Base-by-base conservation (phyloP, 768 basidiomycete species). In the Amanita pallidorosea region DNA sequence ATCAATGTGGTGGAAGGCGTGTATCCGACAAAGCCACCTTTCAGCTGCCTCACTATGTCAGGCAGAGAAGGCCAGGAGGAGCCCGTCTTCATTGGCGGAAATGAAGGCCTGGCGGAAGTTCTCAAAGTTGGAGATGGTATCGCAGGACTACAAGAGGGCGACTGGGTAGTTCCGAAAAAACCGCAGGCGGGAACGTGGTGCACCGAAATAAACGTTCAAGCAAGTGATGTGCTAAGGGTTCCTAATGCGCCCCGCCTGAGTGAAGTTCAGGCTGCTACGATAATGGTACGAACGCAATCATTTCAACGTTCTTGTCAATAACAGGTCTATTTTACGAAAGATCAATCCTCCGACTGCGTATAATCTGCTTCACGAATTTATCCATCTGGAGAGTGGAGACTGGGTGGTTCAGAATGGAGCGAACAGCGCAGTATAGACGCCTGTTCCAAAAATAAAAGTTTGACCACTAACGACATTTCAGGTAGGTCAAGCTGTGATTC, bases 341-440 rank as follows among this genome's bases (percentile, higher is more conserved):
- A 81, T 91, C 23, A 94, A 94, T 60, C 86, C 87, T 2, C 73
- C 88, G 0, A 88, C 90, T 0, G 91, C 91, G 1, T 83, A 83
- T 55, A 83, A 85, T 57, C 86, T 94, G 83, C 73, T 94, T 8
- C 73, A 72, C 31, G 78, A 85, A 50, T 91, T 83, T 63, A 73
- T 80, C 5, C 57, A 70, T 33, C 73, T 91, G 38, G 55, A 76
- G 46, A 69, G 73, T 44, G 88, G 83, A 3, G 85, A 88, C 43
- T 92, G 83, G 83, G 71, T 94, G 13, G 62, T 93, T 9, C 90
- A 93, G 64, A 93, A 92, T 54, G 90, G 88, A 23, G 83, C 81
- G 17, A 93, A 93, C 57, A 85, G 85, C 56, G 85, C 86, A 17
- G 89, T 88, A 52, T 42, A 11, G 38, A 31, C 44, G 81, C 66